phyloP scores from a whole-genome alignment of 345 rosid genomes.

The Populus deltoides region DNA sequence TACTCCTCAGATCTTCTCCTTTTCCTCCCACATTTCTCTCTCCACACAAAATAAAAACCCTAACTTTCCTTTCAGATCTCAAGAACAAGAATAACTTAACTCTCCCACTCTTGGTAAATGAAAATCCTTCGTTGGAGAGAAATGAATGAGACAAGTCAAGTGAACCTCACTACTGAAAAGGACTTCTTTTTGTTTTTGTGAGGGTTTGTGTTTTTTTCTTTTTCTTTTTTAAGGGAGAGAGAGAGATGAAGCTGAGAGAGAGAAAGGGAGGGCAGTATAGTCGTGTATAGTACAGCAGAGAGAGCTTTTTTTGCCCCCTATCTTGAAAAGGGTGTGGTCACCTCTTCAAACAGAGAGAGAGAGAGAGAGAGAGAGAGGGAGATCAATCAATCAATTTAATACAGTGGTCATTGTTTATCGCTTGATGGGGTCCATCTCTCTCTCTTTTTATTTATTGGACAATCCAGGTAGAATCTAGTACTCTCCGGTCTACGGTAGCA shows the following conservation, averaged over 20 bases:
- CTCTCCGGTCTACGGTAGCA: neutral
- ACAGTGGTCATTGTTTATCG: neutral
- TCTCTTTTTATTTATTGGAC: neutral
- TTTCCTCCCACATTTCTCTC: neutral
- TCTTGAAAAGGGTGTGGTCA: neutral
- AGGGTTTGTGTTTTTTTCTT: neutral
- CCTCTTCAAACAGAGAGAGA: neutral
- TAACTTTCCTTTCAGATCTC: neutral
- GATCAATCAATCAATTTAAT: neutral
- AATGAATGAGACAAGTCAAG: neutral
- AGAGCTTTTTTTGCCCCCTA: neutral
- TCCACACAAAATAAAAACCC: neutral
- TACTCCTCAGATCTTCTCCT: neutral
- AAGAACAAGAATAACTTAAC: neutral
- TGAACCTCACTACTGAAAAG: neutral
- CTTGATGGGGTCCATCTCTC: neutral
- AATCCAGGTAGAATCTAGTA: neutral
- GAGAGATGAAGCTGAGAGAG: neutral
- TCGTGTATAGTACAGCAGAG: neutral
- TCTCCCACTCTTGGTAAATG: neutral
- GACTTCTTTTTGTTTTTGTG: neutral
- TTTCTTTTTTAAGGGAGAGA: neutral
- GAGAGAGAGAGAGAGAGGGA: neutral
- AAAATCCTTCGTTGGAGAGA: neutral
- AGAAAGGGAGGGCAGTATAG: neutral